phyloP scores from a whole-genome alignment of 2,329 filamentous ascomycete species.

The Alternaria solani region DNA sequence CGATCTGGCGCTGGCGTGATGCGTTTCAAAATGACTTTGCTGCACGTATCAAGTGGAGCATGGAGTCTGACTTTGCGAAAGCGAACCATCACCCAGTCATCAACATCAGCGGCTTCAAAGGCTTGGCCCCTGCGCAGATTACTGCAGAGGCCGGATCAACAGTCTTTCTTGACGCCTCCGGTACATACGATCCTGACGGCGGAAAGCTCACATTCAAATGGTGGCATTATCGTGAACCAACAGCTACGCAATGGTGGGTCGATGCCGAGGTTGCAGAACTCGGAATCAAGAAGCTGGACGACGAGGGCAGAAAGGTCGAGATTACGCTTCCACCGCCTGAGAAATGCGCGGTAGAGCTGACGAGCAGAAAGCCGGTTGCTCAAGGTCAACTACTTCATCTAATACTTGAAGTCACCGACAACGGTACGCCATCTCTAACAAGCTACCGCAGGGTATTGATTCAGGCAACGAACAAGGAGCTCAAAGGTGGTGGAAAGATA shows the following conservation, averaged over 20 bases:
- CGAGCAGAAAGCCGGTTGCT: constrained; percentile 46
- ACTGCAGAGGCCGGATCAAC: constrained; percentile 52
- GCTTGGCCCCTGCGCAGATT: constrained; percentile 52
- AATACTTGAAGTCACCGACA: constrained; percentile 59
- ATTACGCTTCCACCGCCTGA: constrained; percentile 55
- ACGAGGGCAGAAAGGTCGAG: constrained; percentile 40
- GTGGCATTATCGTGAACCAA: constrained; percentile 59
- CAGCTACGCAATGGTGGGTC: constrained; percentile 55
- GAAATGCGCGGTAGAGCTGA: constrained; percentile 51
- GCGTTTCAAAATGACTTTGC: constrained; percentile 63
- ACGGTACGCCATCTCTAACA: constrained; percentile 55
- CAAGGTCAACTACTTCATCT: constrained; percentile 59
- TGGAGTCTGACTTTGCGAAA: constrained; percentile 44
- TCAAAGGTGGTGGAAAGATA: constrained; percentile 30
- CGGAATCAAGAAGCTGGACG: constrained; percentile 41
- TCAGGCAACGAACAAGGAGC: constrained; percentile 44
- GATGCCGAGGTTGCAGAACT: constrained; percentile 54
- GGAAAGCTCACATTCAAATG: constrained; percentile 57
- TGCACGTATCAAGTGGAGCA: constrained; percentile 59
- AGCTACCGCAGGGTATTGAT: constrained; percentile 58
- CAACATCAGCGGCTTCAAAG: constrained; percentile 53
- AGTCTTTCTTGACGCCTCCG: constrained; percentile 56
- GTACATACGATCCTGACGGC: constrained; percentile 59
- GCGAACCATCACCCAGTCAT: constrained; percentile 60
- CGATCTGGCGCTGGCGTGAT: constrained; percentile 63